Evolutionary conservation across 108 stramenopile species (phyloP), one percentile per base, ranked within the genome.

Genomic region (Cyclotella baltica): DNA sequence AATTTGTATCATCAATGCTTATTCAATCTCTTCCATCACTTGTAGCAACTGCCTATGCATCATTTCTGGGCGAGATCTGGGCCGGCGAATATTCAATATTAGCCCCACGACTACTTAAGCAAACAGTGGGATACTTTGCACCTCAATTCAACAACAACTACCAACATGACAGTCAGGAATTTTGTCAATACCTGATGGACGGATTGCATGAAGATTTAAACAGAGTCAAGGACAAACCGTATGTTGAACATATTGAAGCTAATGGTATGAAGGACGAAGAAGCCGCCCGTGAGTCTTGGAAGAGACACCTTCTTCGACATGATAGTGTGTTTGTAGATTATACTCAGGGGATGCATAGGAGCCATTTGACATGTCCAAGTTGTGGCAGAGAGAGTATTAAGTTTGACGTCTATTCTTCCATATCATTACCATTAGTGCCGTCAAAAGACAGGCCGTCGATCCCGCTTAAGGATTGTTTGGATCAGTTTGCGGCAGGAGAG

Each of bases 111-210:
- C 55, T 86, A 43, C 56, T 98, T 34, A 98, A 98, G 75, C 86
- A 91, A 55, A 91, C 89, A 2, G 81, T 98, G 11, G 93, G 91
- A 10, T 78, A 75, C 28, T 93, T 90, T 55, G 89, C 90, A 11
- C 92, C 96, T 5, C 95, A 96, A 75, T 98, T 98, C 76, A 88
- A 92, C 40, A 96, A 96, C 53, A 92, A 84, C 46, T 90, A 91
- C 56, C 97, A 98, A 66, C 97, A 98, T 47, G 97, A 98, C 59
- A 88, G 88, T 69, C 95, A 97, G 63, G 97, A 98, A 76, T 91
- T 98, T 62, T 89, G 91, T 70, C 85, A 86, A 52, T 96, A 93
- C 65, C 64, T 98, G 18, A 83, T 96, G 82, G 97, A 98, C 78
- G 97, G 97, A 15, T 59, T 98, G 5, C 97, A 98, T 80, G 97